Conservation (phyloP, 176 grass and related monocot species). For the Luzula sylvatica region DNA sequence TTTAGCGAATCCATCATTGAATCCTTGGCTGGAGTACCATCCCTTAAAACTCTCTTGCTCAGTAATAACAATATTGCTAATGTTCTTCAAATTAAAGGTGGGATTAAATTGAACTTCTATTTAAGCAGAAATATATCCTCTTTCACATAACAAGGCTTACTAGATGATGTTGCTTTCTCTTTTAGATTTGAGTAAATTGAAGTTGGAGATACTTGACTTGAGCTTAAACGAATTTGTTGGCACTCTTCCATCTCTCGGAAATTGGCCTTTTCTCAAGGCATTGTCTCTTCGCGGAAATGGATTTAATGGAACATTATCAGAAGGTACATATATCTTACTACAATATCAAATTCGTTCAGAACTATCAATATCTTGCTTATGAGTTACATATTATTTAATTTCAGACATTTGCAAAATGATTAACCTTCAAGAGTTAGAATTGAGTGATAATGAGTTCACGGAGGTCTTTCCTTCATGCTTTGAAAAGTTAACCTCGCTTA, state of each 20-base stretch:
- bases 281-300: no score
- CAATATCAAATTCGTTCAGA: slow-evolving; percentile 45
- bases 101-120: no score
- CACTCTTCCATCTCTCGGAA: background rate
- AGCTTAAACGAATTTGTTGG: background rate
- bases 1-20: no score
- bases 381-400: background rate
- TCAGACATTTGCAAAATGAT: slow-evolving; percentile 13
- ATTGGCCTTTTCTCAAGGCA: no score
- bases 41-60: background rate
- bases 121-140: no score
- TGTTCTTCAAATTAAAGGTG: no score
- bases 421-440: slow-evolving; percentile 9
- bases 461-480: slow-evolving; percentile 21
- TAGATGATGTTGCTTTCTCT: background rate
- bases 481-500: slow-evolving; percentile 12
- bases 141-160: no score
- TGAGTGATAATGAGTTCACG: background rate
- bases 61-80: no score
- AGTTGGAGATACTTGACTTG: slow-evolving; percentile 11
- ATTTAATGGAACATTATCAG: slow-evolving; percentile 13
- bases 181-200: slow-evolving; percentile 7
- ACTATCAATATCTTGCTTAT: slow-evolving; percentile 9
- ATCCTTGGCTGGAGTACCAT: no score
- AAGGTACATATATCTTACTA: slow-evolving; percentile 52